Evolutionary conservation across 202 grass and related monocot genomes (phyloP), one percentile per base, ranked within the genome.

Genomic region (Alloteropsis angusta): DNA sequence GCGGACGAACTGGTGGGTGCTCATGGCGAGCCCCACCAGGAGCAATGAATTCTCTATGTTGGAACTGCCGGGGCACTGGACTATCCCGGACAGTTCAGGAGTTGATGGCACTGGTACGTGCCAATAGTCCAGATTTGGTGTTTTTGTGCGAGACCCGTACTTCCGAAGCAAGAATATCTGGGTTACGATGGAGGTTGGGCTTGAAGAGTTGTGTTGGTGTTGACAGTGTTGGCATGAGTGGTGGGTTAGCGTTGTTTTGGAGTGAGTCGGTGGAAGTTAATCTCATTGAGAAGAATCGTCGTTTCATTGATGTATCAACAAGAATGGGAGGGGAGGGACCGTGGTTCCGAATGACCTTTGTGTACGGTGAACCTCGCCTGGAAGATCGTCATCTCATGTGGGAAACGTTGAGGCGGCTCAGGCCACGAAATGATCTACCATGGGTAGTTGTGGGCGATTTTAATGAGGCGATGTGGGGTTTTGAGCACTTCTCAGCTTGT

Each of bases 241-340:
- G 48, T 7, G 48, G 48, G 0, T 1, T 50, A 2, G 48, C 48
- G 7, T 7, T 50, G 1, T 50, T 50, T n/a, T 50, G 17, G 17
- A 4, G n/a, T 50, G 17, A 50, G 5, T 16, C 13, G 0, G 13
- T 46, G 0, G 17, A 50, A 7, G 48, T 50, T 17, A 7, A 6
- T 7, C 6, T 50, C 7, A 2, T n/a, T 1, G 5, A 7, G 48
- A 50, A 2, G 1, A 0, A 7, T 50, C 4, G 4, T 0, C 15
- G 17, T 0, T 50, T 7, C 7, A 50, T 50, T 50, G 17, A 50
- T 50, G 48, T 50, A 1, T 50, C 48, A 0, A 2, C 2, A n/a
- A n/a, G n/a, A n/a, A n/a, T n/a, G n/a, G n/a, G n/a, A n/a, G 0
- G 3, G 1, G 5, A 5, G 0, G 14, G 5, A 0, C 17, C 48